These are phyloP conservation scores for Kluyveromyces starmeri DNA, from an alignment of 805 yeast genomes.

Conservation along the genomic window DNA sequence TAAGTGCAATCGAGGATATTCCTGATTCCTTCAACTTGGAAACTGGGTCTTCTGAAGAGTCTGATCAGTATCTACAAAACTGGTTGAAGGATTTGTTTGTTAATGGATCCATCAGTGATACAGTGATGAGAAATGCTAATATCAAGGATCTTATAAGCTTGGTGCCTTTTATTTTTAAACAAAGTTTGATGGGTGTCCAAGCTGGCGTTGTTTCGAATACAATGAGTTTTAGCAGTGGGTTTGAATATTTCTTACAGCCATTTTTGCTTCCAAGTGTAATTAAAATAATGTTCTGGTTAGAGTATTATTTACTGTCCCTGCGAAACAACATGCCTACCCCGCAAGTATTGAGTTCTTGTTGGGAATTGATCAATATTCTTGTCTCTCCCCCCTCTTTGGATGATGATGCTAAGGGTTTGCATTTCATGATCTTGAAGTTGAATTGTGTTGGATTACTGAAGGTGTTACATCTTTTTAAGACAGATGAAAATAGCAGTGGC, in stretches of 20 bases:
- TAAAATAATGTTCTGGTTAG: conserved; percentile 45
- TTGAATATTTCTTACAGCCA: conserved; percentile 81
- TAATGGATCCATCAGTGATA: conserved; percentile 80
- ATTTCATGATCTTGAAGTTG: conserved; percentile 31
- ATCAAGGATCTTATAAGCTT: conserved; percentile 59
- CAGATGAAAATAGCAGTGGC: conserved; percentile 14
- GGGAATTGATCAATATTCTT: conserved; percentile 33
- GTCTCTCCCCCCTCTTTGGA: conserved; percentile 36
- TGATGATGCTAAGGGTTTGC: conserved; percentile 39
- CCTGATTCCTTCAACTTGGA: conserved; percentile 20
- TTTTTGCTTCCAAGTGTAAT: conserved; percentile 53
- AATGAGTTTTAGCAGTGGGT: conserved; percentile 60
- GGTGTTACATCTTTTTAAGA: conserved; percentile 18
- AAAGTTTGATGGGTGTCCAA: conserved; percentile 55
- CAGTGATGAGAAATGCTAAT: conserved; percentile 56
- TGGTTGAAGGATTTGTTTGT: conserved; percentile 83
- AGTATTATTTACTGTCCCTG: conserved; percentile 32
- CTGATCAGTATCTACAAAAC: conserved; percentile 38
- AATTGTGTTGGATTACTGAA: conserved; percentile 22
- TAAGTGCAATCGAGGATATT: conserved; percentile 19
- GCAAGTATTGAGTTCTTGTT: conserved; percentile 28
- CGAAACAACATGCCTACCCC: conserved; percentile 18
- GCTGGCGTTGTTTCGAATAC: conserved; percentile 42
- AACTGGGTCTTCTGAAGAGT: conserved; percentile 18
- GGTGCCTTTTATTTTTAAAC: conserved; percentile 66